Percentiles rank a stretch among this genome's conserved stretches.
These are phyloP conservation scores for Brassica napus DNA, from an alignment of 345 rosid species.

Conservation along the genomic window Da-Ae NC_063440.1:20543001-20543500, in stretches of 20 bases:
- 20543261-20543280: neutral
- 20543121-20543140: neutral
- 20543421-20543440: constrained; percentile 31
- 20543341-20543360: constrained; percentile 41
- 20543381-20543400: constrained; percentile 31
- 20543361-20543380: constrained; percentile 42
- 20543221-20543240: neutral
- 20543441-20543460: constrained; percentile 41
- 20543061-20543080: neutral
- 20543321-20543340: constrained; percentile 84
- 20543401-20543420: constrained; percentile 13
- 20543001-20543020: constrained; percentile 4
- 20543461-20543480: constrained; percentile 69
- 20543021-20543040: neutral
- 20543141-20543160: neutral
- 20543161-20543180: neutral
- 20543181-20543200: neutral
- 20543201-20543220: neutral
- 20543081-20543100: no score
- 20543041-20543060: neutral
- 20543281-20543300: constrained; percentile 5
- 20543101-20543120: neutral
- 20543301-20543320: constrained; percentile 26
- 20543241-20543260: neutral
- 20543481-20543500: constrained; percentile 50